phyloP scores from a whole-genome alignment of 139 green algal species.

The Chlorella sp. region DNA sequence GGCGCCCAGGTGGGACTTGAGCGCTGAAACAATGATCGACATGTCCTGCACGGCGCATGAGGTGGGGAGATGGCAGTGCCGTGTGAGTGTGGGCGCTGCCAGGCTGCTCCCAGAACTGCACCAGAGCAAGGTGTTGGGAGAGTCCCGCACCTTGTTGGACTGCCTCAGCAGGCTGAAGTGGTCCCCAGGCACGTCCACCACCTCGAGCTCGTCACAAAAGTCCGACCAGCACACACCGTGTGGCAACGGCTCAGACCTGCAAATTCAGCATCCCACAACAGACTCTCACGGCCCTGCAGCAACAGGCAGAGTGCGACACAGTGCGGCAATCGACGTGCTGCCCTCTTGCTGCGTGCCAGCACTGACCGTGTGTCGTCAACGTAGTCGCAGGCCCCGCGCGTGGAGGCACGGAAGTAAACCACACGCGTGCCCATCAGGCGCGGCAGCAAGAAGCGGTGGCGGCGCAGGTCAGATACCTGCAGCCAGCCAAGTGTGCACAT shows the following conservation, averaged over 20 bases:
- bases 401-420: slow-evolving; percentile 71
- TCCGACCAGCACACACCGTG: slow-evolving; percentile 74
- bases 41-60: slow-evolving; percentile 22
- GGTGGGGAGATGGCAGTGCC: not conserved
- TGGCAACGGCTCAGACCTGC: not conserved
- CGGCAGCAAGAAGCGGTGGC: slow-evolving; percentile 53
- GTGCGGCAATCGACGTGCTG: no score
- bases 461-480: slow-evolving; percentile 67
- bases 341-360: no score
- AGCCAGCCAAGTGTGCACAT: no score
- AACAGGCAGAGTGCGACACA: no score
- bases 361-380: slow-evolving; percentile 61
- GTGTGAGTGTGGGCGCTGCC: not conserved
- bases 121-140: not conserved
- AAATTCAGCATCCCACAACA: no score
- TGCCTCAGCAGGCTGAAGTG: slow-evolving; percentile 84
- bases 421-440: slow-evolving; percentile 32
- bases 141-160: slow-evolving; percentile 3
- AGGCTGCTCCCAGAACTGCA: not conserved
- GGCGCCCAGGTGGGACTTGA: slow-evolving; percentile 41
- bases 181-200: slow-evolving; percentile 68
- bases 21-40: slow-evolving; percentile 28
- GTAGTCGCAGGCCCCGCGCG: slow-evolving; percentile 70
- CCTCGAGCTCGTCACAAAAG: slow-evolving; percentile 59
- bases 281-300: no score